Base-by-base conservation (phyloP, 768 basidiomycete species). In the Cubamyces sp. region DNA sequence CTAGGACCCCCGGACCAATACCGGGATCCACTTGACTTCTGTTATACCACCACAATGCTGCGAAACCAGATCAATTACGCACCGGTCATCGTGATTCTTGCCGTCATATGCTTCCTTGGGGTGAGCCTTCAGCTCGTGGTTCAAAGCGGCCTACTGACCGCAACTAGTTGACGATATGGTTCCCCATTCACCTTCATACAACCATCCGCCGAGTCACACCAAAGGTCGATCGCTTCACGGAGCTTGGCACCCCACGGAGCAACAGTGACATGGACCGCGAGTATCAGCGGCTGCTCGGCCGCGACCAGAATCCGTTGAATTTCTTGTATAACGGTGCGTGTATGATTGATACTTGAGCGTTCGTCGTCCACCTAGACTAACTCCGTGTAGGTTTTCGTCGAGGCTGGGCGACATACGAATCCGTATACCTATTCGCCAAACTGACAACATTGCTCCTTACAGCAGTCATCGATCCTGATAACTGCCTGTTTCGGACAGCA, bases 31-130 rank as follows among this genome's bases (percentile, higher is more conserved):
- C 68, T 87, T 52, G 87, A 91, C 71, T 90, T 90, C 65, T 92
- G 89, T 72, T 92, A 84, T 77, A 90, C 87, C 3, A 92, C 91
- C 0, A 91, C 89, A 0, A 88, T 91, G 87, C 80, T 82, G 57
- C 78, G 79, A 41, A 84, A 88, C 62, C 79, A 87, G 69, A 74
- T 90, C 61, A 92, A 92, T 70, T 87, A 80, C 65, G 89, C 90
- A 0, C 87, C 86, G 25, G 66, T 83, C 3, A 71, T 90, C 19
- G 74, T 92, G 5, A 79, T 85, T n/a, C 68, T 88, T 25, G 82
- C 89, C 0, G 66, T 78, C 0, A 47, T 86, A 12, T 82, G 83
- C 3, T 75, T 91, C 40, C 59, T 73, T 14, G 71, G 79, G 61
- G 87, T 90, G 63, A 70, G 87, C 43, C 14, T 5, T 18, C 40